Conservation (phyloP, 2,329 filamentous ascomycete species). For the Arthrobotrys iridis region DNA sequence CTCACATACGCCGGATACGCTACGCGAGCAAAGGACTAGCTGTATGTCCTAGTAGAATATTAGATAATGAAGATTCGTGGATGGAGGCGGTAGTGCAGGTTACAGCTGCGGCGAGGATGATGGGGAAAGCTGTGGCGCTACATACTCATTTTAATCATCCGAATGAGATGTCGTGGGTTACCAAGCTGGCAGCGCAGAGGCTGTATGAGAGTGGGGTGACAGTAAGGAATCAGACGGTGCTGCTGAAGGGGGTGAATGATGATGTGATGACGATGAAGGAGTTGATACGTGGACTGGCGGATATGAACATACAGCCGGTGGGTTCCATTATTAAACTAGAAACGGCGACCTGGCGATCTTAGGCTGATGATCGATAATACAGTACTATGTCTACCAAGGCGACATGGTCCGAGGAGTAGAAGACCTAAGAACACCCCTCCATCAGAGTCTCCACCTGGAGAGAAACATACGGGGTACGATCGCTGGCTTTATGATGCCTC, state of each 20-base stretch:
- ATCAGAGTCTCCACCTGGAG: conserved; percentile 70
- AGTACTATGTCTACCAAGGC: conserved; percentile 75
- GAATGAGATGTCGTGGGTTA: conserved; percentile 71
- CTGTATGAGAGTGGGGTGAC: conserved; percentile 67
- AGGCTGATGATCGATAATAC: no score
- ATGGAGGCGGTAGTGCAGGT: conserved; percentile 66
- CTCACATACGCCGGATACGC: conserved; percentile 70
- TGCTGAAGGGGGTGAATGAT: conserved; percentile 71
- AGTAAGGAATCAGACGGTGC: conserved; percentile 71
- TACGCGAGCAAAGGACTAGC: conserved; percentile 72
- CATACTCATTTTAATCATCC: conserved; percentile 75
- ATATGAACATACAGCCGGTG: conserved; percentile 70
- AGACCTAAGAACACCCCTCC: conserved; percentile 71
- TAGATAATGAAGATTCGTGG: conserved; percentile 68
- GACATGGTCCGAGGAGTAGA: conserved; percentile 72
- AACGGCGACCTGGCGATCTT: no score
- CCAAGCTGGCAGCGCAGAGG: conserved; percentile 65
- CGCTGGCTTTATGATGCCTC: conserved; percentile 71
- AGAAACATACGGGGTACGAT: conserved; percentile 69
- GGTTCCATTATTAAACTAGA: conserved; percentile 58
- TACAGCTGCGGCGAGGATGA: conserved; percentile 65
- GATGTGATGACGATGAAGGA: conserved; percentile 66
- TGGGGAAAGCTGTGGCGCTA: conserved; percentile 70
- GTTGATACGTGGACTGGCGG: conserved; percentile 68
- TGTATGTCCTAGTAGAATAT: conserved; percentile 68